Evolutionary conservation across 73 alveolate species (phyloP), one percentile per base, ranked within the genome.

Genomic region (Uronychia binucleata): DNA sequence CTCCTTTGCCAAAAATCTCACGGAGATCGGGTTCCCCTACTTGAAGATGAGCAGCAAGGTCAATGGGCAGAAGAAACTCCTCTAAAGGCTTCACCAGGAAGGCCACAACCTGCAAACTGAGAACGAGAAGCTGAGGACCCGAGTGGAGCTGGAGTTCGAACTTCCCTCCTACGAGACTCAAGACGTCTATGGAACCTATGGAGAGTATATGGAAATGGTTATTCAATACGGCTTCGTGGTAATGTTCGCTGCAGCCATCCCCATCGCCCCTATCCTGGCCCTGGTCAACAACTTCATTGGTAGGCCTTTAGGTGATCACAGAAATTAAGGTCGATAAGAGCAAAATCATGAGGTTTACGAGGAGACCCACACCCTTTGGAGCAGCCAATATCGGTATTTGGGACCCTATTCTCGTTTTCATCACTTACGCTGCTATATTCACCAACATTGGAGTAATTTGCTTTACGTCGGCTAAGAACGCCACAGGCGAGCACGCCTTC

Each of bases 161-260:
- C 14, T n/a, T 26, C 58, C 59, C 26, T 31, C 59, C n/a, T 79
- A 79, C 27, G 86, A 30, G 0, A 31, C n/a, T 30, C 31, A 79
- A 79, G 86, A 79, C 57, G 31, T 79, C 58, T 59, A 79, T 58
- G 86, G 86, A 57, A 79, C 86, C 26, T 79, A 79, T 78, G n/a
- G 26, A 28, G 93, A 90, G 31, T 95, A 93, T 59, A 78, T 86
- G 79, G 98, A 95, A 35, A 83, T 95, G 30, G 82, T 95, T 59
- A 81, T 88, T 13, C 91, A 93, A 74, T 83, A 78, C 31, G 98
- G 98, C 8, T 95, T 92, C 74, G 86, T 95, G 28, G 84, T 94
- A 1, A 86, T 95, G 30, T 95, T 95, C 83, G 95, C 97, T 29
- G 83, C 94, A 58, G 96, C 96, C 1, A 92, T 94, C 81, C 97